These are phyloP conservation scores for Cryptococcus amylolentus DNA, from an alignment of 1,284 basidiomycete genomes.

Conservation along the genomic window DNA sequence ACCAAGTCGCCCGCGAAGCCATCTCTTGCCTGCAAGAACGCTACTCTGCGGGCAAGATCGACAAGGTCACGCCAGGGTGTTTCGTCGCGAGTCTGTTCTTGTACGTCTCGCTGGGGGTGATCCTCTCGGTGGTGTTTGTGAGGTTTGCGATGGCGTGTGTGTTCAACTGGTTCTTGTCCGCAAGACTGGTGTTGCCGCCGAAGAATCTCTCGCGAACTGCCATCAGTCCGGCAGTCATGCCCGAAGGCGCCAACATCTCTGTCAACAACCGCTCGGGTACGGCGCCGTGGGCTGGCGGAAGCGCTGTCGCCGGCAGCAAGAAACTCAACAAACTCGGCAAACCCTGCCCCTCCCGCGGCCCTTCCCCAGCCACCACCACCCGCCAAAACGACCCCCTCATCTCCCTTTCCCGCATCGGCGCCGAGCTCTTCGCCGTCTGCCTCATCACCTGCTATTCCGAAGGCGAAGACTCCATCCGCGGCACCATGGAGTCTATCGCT, in stretches of 20 bases:
- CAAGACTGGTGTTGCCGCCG: slow-evolving; percentile 64
- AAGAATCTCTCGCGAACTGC: slow-evolving; percentile 62
- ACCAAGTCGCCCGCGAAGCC: slow-evolving; percentile 62
- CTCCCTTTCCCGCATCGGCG: slow-evolving; percentile 74
- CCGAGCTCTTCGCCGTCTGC: slow-evolving; percentile 91
- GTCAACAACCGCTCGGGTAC: slow-evolving; percentile 83
- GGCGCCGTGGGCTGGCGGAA: slow-evolving; percentile 75
- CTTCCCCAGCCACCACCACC: slow-evolving; percentile 44
- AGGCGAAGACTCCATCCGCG: slow-evolving; percentile 84
- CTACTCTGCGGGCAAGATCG: slow-evolving; percentile 90
- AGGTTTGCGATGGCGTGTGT: slow-evolving; percentile 95
- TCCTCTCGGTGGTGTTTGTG: slow-evolving; percentile 81
- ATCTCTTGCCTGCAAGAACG: slow-evolving; percentile 76
- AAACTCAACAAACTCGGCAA: slow-evolving; percentile 53
- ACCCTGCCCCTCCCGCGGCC: slow-evolving; percentile 1
- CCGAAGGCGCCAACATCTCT: slow-evolving; percentile 87
- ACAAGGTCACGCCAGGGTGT: slow-evolving; percentile 94
- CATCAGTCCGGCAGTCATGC: slow-evolving; percentile 90
- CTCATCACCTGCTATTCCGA: slow-evolving; percentile 98
- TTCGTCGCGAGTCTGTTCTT: slow-evolving; percentile 87
- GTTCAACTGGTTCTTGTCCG: slow-evolving; percentile 94
- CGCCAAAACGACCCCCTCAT: slow-evolving; percentile 51
- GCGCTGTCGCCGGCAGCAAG: slow-evolving; percentile 41
- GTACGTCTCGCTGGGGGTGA: slow-evolving; percentile 86
- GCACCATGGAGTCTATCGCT: slow-evolving; percentile 90